These are phyloP conservation scores for Filobasidium floriforme DNA, from an alignment of 768 basidiomycete genomes.

Conservation along the genomic window DNA sequence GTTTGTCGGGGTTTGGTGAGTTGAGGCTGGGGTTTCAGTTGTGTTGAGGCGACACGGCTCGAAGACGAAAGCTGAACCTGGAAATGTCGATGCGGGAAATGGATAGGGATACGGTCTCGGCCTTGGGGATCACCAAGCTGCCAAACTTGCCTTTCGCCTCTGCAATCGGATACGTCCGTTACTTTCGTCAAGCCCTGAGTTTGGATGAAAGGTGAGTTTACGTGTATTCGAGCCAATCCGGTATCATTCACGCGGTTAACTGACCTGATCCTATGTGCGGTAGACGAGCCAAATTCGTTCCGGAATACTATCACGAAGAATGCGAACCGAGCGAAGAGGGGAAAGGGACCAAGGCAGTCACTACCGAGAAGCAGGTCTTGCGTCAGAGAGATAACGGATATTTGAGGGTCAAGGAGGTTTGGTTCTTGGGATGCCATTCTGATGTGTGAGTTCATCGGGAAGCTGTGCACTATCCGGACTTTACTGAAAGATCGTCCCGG, in stretches of 20 bases:
- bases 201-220: slow-evolving; percentile 29
- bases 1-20: slow-evolving; percentile 21
- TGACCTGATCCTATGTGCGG: neutral
- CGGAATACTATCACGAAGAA: slow-evolving; percentile 21
- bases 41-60: slow-evolving; percentile 14
- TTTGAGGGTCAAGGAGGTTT: slow-evolving; percentile 21
- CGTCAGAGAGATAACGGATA: slow-evolving; percentile 2
- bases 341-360: neutral
- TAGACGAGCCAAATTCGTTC: slow-evolving; percentile 31
- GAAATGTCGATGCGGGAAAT: neutral
- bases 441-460: slow-evolving; percentile 17
- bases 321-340: slow-evolving; percentile 2
- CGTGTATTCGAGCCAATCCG: neutral
- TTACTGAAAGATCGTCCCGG: neutral
- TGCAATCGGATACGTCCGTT: slow-evolving; percentile 25
- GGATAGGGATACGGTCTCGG: slow-evolving; percentile 15
- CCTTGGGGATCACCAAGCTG: slow-evolving; percentile 9
- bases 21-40: slow-evolving; percentile 17
- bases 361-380: slow-evolving; percentile 8
- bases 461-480: neutral
- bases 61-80: too few relatives aligned
- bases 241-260: neutral
- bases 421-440: slow-evolving; percentile 26
- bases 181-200: slow-evolving; percentile 39
- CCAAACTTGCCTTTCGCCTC: slow-evolving; percentile 28